phyloP scores from a whole-genome alignment of 768 basidiomycete species.

The Auricularia sp. region DNA sequence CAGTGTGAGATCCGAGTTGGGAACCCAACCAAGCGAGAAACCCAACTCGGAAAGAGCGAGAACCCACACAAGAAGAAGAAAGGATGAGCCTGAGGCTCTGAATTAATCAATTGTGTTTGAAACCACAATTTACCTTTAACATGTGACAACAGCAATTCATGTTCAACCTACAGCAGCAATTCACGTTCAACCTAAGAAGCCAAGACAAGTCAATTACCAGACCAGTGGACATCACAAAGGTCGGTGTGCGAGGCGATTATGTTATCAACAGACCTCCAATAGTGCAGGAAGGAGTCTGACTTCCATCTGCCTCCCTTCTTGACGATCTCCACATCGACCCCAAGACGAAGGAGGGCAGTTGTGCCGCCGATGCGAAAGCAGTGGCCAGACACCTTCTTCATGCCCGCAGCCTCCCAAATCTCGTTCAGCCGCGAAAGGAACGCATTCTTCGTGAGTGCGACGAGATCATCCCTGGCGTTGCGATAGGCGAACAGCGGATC shows the following conservation, averaged over 20 bases:
- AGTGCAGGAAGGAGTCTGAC: constrained; percentile 11
- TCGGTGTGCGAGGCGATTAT: not conserved
- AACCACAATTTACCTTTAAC: no score
- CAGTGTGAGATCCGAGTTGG: no score
- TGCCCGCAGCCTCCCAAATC: constrained; percentile 17
- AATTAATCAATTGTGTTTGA: no score
- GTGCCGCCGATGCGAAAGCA: constrained; percentile 36
- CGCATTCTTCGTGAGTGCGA: constrained; percentile 20
- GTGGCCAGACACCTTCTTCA: constrained; percentile 28
- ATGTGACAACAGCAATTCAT: no score
- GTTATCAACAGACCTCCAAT: not conserved
- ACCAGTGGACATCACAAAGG: not conserved
- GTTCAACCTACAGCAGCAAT: no score
- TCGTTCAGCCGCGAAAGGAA: constrained; percentile 24
- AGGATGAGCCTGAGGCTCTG: no score
- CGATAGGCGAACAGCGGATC: constrained; percentile 28
- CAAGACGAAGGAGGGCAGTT: constrained; percentile 22
- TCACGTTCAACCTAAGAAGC: no score
- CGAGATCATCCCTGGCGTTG: constrained; percentile 20
- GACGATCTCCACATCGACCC: constrained; percentile 26
- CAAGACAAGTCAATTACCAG: no score
- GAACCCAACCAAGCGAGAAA: no score
- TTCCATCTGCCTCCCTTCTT: constrained; percentile 26
- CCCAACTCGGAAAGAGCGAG: no score
- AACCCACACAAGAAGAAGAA: no score